A percentile compares a stretch with the other conserved stretches of the same genome.
These are phyloP conservation scores for Pseudogymnoascus sp. DNA, from an alignment of 2,329 filamentous ascomycete species.

Conservation along the genomic window DNA sequence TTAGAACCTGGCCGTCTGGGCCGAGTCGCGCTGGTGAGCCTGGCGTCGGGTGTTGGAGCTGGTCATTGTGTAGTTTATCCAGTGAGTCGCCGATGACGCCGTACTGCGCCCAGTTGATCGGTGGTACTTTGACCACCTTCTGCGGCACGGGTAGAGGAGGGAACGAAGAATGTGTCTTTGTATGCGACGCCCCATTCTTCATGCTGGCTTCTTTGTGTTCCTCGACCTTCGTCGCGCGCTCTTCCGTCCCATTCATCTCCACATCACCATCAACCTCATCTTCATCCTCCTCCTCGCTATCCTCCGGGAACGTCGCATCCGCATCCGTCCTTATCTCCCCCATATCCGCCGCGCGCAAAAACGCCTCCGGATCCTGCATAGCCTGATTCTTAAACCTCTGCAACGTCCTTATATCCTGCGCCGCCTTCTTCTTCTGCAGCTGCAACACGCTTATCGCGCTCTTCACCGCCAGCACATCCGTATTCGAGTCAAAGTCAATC, in stretches of 20 bases:
- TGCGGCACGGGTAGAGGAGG: constrained; percentile 62
- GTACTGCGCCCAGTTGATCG: constrained; percentile 93
- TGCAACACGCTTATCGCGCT: constrained; percentile 82
- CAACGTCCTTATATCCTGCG: constrained; percentile 66
- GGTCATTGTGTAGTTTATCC: constrained; percentile 78
- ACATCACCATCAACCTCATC: constrained; percentile 26
- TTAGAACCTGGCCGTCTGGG: neutral
- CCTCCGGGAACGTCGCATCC: constrained; percentile 21
- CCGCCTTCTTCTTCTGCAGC: constrained; percentile 73
- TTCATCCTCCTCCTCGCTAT: constrained; percentile 26
- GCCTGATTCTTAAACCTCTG: constrained; percentile 65
- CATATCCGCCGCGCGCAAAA: constrained; percentile 59
- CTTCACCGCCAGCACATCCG: constrained; percentile 80
- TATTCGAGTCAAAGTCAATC: constrained; percentile 59
- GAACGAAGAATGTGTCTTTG: neutral
- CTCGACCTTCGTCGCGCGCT: neutral
- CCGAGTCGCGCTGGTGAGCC: constrained; percentile 42
- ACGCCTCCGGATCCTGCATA: constrained; percentile 62
- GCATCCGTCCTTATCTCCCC: constrained; percentile 46
- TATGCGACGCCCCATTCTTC: neutral
- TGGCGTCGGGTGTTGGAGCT: constrained; percentile 57
- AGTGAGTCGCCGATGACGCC: constrained; percentile 79
- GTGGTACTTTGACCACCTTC: constrained; percentile 76
- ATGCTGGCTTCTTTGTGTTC: neutral
- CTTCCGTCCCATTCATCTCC: constrained; percentile 3